A percentile compares a stretch with the other conserved stretches of the same genome.
These are phyloP conservation scores for Elongisporangium prolatum DNA, from an alignment of 352 stramenopile genomes.

Conservation along the genomic window DNA sequence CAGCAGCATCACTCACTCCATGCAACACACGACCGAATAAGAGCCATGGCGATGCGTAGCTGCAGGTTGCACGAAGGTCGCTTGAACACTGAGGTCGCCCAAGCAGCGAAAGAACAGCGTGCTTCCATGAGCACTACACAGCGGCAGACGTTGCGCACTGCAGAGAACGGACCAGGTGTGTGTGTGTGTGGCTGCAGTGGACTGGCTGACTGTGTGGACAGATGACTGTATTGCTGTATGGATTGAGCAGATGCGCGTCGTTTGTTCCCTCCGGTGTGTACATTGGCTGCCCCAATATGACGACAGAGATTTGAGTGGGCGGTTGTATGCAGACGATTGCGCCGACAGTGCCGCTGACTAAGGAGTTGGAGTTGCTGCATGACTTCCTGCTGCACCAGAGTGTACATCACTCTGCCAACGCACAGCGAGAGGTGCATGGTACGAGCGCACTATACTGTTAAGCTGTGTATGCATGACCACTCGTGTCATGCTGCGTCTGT, in stretches of 20 bases:
- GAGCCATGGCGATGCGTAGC: neutral
- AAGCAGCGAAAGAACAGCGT: slow-evolving; percentile 1
- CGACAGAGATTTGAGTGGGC: too few species aligned
- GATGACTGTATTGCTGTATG: neutral
- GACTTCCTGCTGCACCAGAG: slow-evolving; percentile 58
- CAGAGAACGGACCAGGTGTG: slow-evolving; percentile 2
- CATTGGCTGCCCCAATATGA: neutral
- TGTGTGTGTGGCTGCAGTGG: slow-evolving; percentile 16
- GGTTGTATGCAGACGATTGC: slow-evolving; percentile 36
- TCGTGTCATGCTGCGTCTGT: neutral
- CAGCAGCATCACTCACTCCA: slow-evolving; percentile 17
- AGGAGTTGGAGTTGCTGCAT: slow-evolving; percentile 48
- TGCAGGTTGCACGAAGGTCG: slow-evolving; percentile 1
- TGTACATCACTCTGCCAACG: slow-evolving; percentile 8
- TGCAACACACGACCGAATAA: neutral
- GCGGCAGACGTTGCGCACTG: slow-evolving; percentile 1
- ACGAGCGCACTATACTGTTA: neutral
- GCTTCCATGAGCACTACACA: neutral
- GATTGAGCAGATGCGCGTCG: neutral
- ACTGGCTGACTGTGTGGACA: neutral
- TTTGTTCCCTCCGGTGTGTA: neutral
- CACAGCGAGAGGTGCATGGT: slow-evolving; percentile 43
- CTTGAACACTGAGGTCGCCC: neutral
- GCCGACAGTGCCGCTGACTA: slow-evolving; percentile 38
- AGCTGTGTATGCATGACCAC: neutral